Conservation (phyloP, 495 filamentous ascomycete genomes). For the Hypoxylon intermedium region DNA sequence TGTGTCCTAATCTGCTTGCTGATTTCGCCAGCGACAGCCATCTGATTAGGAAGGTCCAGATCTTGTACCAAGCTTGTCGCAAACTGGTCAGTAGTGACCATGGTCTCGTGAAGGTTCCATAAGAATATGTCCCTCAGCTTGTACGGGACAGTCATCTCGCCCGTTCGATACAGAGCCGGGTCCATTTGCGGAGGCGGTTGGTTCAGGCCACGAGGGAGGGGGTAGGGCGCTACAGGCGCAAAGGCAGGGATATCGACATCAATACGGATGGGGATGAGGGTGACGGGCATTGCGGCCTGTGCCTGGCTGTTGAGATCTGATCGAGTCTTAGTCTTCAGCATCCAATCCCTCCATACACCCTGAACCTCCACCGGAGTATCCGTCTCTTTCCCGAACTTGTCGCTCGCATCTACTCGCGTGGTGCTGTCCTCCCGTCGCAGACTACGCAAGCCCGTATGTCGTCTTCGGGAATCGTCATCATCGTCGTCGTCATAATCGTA, state of each 20-base stretch:
- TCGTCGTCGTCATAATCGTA: slow-evolving; percentile 95
- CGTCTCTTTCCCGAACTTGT: slow-evolving; percentile 87
- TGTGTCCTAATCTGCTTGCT: slow-evolving; percentile 93
- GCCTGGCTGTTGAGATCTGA: slow-evolving; percentile 80
- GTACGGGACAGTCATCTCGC: slow-evolving; percentile 79
- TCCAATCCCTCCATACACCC: slow-evolving; percentile 94
- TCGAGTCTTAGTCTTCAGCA: slow-evolving; percentile 72
- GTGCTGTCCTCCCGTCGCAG: slow-evolving; percentile 77
- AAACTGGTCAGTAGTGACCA: slow-evolving; percentile 95
- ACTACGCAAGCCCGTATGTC: slow-evolving; percentile 84
- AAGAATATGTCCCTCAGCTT: slow-evolving; percentile 91
- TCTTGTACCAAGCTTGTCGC: slow-evolving; percentile 90
- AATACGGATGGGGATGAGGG: slow-evolving; percentile 93
- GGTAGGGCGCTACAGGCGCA: slow-evolving; percentile 74
- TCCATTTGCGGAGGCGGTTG: slow-evolving; percentile 56
- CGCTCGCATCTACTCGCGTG: slow-evolving; percentile 62
- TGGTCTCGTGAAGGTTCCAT: slow-evolving; percentile 96
- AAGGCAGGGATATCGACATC: slow-evolving; percentile 89
- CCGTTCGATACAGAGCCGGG: slow-evolving; percentile 71
- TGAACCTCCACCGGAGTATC: slow-evolving; percentile 79
- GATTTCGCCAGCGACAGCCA: slow-evolving; percentile 73
- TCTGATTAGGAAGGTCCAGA: slow-evolving; percentile 83
- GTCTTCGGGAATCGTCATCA: slow-evolving; percentile 75
- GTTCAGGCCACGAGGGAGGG: slow-evolving; percentile 64
- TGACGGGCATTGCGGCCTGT: slow-evolving; percentile 84